Evolutionary conservation across 306 rosid genomes (phyloP).

Genomic region (Mimosa pudica): DNA sequence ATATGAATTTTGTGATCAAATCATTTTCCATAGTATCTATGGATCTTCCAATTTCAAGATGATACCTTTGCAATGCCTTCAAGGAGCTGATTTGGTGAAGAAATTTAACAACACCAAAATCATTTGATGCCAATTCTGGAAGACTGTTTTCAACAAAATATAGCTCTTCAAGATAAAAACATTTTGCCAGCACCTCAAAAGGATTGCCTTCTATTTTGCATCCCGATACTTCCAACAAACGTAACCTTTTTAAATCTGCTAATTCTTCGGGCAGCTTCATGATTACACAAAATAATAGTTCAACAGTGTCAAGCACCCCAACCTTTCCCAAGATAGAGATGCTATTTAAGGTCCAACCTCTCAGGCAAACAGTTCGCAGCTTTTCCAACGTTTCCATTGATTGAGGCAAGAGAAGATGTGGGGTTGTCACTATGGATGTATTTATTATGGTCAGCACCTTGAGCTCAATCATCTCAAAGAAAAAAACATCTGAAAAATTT

Average conservation of each 20-base stretch:
- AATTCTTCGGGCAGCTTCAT: neutral
- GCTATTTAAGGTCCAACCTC: neutral
- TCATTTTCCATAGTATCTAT: neutral
- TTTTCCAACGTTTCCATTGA: neutral
- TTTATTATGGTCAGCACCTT: neutral
- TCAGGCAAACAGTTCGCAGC: neutral
- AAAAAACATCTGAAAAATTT: neutral
- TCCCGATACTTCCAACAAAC: neutral
- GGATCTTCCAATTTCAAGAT: neutral
- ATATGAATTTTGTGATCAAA: neutral
- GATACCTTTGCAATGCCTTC: neutral
- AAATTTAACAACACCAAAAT: neutral
- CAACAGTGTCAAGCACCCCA: neutral
- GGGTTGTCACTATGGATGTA: neutral
- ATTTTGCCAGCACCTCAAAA: neutral
- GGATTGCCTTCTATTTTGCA: neutral
- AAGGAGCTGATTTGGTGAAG: neutral
- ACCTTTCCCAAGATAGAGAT: neutral
- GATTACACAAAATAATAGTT: neutral
- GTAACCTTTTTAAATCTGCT: neutral
- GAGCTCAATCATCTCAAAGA: neutral
- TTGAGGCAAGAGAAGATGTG: neutral
- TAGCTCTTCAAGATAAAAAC: neutral
- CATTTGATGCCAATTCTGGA: neutral
- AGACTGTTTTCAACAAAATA: neutral